Percentiles rank a stretch among this genome's conserved stretches.
Evolutionary conservation across 768 basidiomycete genomes (phyloP).

Genomic region (Amanita pseudoporphyria): DNA sequence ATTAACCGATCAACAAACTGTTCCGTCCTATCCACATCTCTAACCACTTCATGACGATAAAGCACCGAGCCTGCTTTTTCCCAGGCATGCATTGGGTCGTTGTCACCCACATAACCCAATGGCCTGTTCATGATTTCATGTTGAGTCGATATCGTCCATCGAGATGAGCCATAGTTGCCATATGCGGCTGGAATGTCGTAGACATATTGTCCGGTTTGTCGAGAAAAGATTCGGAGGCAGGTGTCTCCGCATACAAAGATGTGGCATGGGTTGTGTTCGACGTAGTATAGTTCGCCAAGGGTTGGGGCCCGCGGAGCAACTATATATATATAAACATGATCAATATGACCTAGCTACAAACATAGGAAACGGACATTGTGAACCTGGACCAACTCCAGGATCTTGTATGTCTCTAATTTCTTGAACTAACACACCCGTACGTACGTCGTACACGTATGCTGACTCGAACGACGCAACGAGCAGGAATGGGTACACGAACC

Average conservation of each 20-base stretch:
- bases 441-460: slow-evolving; percentile 58
- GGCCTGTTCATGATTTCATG: background rate
- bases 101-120: background rate
- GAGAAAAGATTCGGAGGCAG: slow-evolving; percentile 44
- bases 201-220: slow-evolving; percentile 33
- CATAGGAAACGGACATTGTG: background rate
- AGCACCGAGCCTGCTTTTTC: background rate
- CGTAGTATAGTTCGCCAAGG: slow-evolving; percentile 44
- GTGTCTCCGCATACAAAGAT: slow-evolving; percentile 47
- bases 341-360: background rate
- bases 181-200: slow-evolving; percentile 32
- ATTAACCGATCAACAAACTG: slow-evolving; percentile 32
- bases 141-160: slow-evolving; percentile 17
- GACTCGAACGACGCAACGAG: slow-evolving; percentile 33
- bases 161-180: slow-evolving; percentile 24
- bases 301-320: background rate
- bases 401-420: slow-evolving; percentile 32
- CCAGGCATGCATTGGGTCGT: background rate
- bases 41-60: background rate
- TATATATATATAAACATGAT: background rate
- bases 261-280: slow-evolving; percentile 51
- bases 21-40: background rate
- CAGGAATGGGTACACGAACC: slow-evolving; percentile 60
- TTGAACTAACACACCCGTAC: slow-evolving; percentile 37
- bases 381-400: background rate